A percentile compares a stretch with the other conserved stretches of the same genome.
Conservation (phyloP, 2,329 filamentous ascomycete species). For the Alternaria infectoria region DNA sequence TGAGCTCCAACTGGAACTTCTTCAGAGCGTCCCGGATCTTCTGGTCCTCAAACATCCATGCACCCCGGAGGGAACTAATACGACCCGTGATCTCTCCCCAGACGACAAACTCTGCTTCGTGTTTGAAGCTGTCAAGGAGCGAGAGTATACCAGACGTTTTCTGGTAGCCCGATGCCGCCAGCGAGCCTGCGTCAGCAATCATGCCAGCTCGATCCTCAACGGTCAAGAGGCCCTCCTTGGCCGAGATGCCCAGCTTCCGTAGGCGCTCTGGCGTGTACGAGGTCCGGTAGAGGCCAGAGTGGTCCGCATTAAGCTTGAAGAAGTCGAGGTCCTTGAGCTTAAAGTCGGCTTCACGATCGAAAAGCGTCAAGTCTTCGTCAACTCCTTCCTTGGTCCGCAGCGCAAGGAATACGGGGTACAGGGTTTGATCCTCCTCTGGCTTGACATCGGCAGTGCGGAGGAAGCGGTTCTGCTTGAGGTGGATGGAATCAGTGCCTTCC, state of each 20-base stretch:
- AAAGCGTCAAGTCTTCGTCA: conserved; percentile 75
- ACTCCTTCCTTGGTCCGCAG: conserved; percentile 84
- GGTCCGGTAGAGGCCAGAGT: conserved; percentile 90
- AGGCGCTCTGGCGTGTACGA: conserved; percentile 84
- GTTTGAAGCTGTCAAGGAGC: conserved; percentile 81
- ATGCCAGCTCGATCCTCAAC: conserved; percentile 94
- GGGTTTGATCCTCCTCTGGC: conserved; percentile 84
- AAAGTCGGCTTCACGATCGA: conserved; percentile 76
- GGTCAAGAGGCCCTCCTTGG: conserved; percentile 77
- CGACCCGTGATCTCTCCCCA: conserved; percentile 91
- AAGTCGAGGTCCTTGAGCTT: conserved; percentile 82
- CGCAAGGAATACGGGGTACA: conserved; percentile 90
- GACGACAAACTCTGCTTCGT: conserved; percentile 86
- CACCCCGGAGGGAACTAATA: conserved; percentile 76
- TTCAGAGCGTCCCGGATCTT: conserved; percentile 76
- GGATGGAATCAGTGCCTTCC: conserved; percentile 75
- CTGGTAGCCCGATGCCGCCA: conserved; percentile 89
- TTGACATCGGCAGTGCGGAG: conserved; percentile 90
- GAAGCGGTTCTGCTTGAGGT: conserved; percentile 94
- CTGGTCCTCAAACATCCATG: conserved; percentile 88
- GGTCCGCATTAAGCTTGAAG: conserved; percentile 96
- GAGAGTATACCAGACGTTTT: conserved; percentile 89
- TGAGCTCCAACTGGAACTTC: conserved; percentile 79
- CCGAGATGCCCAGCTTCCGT: conserved; percentile 84
- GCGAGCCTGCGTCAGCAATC: conserved; percentile 85